Conservation (phyloP, 331 rosid species). For the Acacia pycnantha region DNA sequence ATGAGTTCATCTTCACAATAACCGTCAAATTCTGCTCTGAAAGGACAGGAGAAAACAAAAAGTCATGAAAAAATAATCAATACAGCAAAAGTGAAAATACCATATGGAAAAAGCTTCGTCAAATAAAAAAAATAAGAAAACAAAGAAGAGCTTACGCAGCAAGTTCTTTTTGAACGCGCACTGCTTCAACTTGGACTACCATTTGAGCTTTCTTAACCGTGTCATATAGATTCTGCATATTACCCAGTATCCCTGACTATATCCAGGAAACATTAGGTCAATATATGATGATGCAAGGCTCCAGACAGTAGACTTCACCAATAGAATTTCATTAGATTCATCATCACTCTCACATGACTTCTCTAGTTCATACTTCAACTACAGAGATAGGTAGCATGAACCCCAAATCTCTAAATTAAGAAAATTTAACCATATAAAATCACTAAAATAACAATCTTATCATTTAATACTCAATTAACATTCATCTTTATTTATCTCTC, state of each 20-base stretch:
- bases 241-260: slow-evolving; percentile 12
- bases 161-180: slow-evolving; percentile 13
- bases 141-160: background rate
- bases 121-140: background rate
- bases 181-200: slow-evolving; percentile 19
- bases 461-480: too few relatives aligned
- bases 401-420: too few relatives aligned
- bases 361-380: background rate
- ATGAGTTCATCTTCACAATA: background rate
- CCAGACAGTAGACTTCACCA: background rate
- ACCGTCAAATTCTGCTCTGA: slow-evolving; percentile 5
- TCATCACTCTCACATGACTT: background rate
- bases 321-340: background rate
- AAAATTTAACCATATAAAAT: too few relatives aligned
- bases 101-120: background rate
- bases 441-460: too few relatives aligned
- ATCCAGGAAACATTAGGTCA: background rate
- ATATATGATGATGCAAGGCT: background rate
- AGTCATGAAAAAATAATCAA: background rate
- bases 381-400: too few relatives aligned
- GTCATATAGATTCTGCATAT: slow-evolving; percentile 16
- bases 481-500: too few relatives aligned
- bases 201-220: slow-evolving; percentile 19
- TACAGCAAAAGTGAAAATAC: background rate
- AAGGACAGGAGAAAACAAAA: background rate